Conservation (phyloP, 441 rosid genomes). For the Hura crepitans region DNA sequence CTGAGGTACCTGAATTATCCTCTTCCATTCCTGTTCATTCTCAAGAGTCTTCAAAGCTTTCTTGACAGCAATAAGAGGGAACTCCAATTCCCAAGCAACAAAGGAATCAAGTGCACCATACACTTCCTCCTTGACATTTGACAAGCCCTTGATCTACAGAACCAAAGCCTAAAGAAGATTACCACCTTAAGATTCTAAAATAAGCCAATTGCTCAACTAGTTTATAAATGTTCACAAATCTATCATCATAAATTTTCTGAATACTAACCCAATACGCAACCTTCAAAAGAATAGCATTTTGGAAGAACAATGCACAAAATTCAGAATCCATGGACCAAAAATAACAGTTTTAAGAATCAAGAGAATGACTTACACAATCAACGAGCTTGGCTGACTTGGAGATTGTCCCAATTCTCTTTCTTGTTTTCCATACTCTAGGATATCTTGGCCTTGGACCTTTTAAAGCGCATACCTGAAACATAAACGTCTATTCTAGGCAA, state of each 20-base stretch:
- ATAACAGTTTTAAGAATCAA: background rate
- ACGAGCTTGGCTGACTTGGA: slow-evolving; percentile 80
- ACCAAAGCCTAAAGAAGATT: slow-evolving; percentile 2
- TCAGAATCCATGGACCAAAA: background rate
- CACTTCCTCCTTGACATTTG: slow-evolving; percentile 89
- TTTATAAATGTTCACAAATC: background rate
- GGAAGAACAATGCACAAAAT: background rate
- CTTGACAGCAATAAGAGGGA: slow-evolving; percentile 82
- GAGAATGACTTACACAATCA: slow-evolving; percentile 44
- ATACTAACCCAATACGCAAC: background rate
- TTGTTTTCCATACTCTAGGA: slow-evolving; percentile 90
- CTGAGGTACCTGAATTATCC: slow-evolving; percentile 71
- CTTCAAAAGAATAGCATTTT: background rate
- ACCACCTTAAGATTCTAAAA: slow-evolving; percentile 14
- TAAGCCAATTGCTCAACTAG: slow-evolving; percentile 7
- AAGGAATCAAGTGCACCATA: slow-evolving; percentile 93
- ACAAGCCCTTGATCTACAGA: slow-evolving; percentile 58
- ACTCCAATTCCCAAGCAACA: slow-evolving; percentile 95
- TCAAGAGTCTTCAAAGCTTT: slow-evolving; percentile 84
- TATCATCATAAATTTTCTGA: background rate
- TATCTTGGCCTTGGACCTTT: slow-evolving; percentile 91
- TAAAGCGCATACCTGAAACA: slow-evolving; percentile 65
- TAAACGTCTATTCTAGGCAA: background rate
- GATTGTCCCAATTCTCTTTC: slow-evolving; percentile 62
- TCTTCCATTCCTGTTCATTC: slow-evolving; percentile 76